Evolutionary conservation across 257 asterid species (phyloP), one percentile per base, ranked within the genome.

Genomic region (Nicotiana tabacum): DNA sequence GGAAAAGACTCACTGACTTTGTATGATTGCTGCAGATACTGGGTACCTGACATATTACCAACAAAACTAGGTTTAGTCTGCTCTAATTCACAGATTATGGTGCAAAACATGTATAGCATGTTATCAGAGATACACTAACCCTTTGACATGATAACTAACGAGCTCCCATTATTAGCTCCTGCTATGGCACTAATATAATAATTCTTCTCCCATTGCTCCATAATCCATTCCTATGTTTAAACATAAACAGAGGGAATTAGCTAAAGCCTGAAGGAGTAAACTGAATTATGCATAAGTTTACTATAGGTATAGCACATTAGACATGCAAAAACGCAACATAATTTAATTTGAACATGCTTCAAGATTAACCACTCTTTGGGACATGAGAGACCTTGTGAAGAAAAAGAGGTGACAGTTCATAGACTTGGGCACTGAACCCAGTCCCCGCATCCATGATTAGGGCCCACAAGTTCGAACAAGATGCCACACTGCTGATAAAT

Each of bases 191-290:
- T 92, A 56, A 90, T 90, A 85, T 89, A 92, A 87, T 80, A 90
- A 85, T 88, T 92, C 84, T 88, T 88, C 86, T 92, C 93, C 96
- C 94, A 92, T 46, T 91, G 91, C 82, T 91, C 96, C 93, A 90
- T 86, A 61, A 92, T 91, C 97, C 94, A 92, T 69, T 92, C 97
- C 94, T 91, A 83, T 29, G 58, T 76, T 27, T 13, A 79, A 30
- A 76, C 27, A 81, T 62, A 76, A 30, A 79, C 66, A n/a, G 17
- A 39, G 32, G 77, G 67, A 67, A 51, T 77, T 77, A 66, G 57
- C 18, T 35, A 56, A 15, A 18, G 78, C 60, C 37, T 43, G 60
- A 72, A 72, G 60, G 58, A 72, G 78, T 72, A 72, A 70, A 72
- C 30, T 72, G 78, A 46, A 46, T 48, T 56, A 37, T 35, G 6